phyloP scores from a whole-genome alignment of 2,329 filamentous ascomycete genomes.

The Orbilia brochopaga region DNA sequence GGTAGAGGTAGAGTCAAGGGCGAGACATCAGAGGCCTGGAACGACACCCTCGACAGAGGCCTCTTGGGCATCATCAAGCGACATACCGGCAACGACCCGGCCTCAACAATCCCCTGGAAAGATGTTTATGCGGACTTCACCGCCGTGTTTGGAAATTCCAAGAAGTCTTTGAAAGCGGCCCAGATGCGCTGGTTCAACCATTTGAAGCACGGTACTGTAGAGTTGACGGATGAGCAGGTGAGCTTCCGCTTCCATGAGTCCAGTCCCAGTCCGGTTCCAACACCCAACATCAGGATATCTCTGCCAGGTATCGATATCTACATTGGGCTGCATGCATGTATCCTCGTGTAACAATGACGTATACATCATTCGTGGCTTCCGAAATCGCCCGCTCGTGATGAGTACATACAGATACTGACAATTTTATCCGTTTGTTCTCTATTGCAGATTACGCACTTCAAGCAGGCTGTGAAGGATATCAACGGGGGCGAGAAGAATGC shows the following conservation, averaged over 20 bases:
- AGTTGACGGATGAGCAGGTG: slow-evolving; percentile 31
- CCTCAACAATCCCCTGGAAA: slow-evolving; percentile 14
- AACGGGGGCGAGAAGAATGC: slow-evolving; percentile 29
- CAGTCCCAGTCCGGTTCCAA: too few species aligned
- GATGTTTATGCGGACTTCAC: slow-evolving; percentile 12
- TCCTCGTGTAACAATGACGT: background rate
- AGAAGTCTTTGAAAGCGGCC: slow-evolving; percentile 8
- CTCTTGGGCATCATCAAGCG: slow-evolving; percentile 18
- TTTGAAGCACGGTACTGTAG: slow-evolving; percentile 15
- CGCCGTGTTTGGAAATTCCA: background rate
- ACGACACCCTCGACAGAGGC: background rate
- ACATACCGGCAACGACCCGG: slow-evolving; percentile 6
- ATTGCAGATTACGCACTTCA: slow-evolving; percentile 13
- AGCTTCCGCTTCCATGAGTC: background rate
- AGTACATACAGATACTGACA: background rate
- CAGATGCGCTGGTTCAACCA: slow-evolving; percentile 20
- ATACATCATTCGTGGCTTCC: background rate
- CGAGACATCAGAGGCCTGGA: slow-evolving; percentile 15
- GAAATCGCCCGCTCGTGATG: too few species aligned
- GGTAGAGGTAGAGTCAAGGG: slow-evolving; percentile 11
- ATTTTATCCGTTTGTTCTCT: background rate
- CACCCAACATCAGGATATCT: too few species aligned
- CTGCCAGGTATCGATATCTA: too few species aligned
- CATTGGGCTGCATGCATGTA: background rate
- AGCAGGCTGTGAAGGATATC: slow-evolving; percentile 41